These are phyloP conservation scores for Multifurca ochricompacta DNA, from an alignment of 768 basidiomycete genomes.

Conservation along the genomic window DNA sequence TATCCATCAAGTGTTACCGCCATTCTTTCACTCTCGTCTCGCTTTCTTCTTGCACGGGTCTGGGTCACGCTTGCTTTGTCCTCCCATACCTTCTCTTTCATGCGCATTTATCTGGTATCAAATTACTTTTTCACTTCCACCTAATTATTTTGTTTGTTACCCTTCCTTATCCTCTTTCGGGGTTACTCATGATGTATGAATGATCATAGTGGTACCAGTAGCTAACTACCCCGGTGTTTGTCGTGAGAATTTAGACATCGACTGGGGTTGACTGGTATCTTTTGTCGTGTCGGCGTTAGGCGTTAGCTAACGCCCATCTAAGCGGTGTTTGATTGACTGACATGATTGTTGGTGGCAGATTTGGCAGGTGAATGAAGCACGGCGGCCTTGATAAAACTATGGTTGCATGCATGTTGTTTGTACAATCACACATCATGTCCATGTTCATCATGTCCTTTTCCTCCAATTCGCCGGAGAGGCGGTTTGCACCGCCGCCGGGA, in stretches of 20 bases:
- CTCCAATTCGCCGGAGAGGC: conserved; percentile 4
- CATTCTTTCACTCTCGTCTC: neutral
- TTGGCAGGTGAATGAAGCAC: too few relatives aligned
- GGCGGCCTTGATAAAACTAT: neutral
- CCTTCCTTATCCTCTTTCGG: conserved; percentile 21
- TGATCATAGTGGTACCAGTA: conserved; percentile 5
- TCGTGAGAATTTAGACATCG: conserved; percentile 21
- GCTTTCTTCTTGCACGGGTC: neutral
- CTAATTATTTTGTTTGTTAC: conserved; percentile 10
- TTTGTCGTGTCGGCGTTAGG: neutral
- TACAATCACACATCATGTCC: neutral
- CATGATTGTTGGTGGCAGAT: neutral
- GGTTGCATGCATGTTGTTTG: too few relatives aligned
- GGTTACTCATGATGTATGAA: conserved; percentile 27
- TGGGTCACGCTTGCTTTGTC: neutral
- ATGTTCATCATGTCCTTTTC: neutral
- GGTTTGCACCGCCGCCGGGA: conserved; percentile 11
- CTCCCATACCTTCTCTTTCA: conserved; percentile 2
- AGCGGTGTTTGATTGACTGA: neutral
- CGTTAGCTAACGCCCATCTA: neutral
- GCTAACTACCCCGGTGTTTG: neutral
- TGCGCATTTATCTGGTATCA: conserved; percentile 19
- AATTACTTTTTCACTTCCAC: neutral
- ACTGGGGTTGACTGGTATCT: neutral
- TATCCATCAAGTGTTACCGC: neutral